Conservation (phyloP, 23 red algal species). For the Gracilaria gracilis region DNA sequence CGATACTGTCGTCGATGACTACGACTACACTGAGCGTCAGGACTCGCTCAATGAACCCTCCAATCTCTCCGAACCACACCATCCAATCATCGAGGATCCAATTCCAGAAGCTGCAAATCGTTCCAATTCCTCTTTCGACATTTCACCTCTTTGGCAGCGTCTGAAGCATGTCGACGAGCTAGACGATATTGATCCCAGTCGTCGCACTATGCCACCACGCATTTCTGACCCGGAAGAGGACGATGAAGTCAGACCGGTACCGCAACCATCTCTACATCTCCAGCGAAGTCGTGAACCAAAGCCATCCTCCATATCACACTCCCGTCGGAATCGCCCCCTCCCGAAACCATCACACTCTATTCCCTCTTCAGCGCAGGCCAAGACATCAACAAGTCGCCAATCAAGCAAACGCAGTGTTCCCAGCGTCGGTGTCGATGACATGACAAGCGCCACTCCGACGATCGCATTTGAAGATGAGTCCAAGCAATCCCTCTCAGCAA, state of each 20-base stretch:
- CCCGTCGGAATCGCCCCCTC: not conserved
- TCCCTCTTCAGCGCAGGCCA: not conserved
- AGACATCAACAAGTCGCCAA: not conserved
- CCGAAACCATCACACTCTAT: not conserved
- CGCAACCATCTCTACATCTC: not conserved
- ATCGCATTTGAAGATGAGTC: not conserved
- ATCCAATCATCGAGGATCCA: not conserved
- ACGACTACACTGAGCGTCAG: conserved; percentile 43
- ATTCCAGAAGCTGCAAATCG: conserved; percentile 29
- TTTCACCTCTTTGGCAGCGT: conserved; percentile 59
- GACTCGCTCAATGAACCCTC: conserved; percentile 13
- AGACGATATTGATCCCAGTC: conserved; percentile 33
- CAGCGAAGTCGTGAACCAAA: conserved; percentile 4
- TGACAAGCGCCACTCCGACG: not conserved
- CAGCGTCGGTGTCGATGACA: not conserved
- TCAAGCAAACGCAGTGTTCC: not conserved
- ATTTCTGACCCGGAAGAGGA: not conserved
- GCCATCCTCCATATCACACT: conserved; percentile 1
- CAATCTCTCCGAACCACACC: conserved; percentile 13
- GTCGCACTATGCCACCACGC: not conserved
- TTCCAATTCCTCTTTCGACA: conserved; percentile 53
- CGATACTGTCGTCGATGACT: conserved; percentile 47
- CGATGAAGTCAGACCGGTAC: conserved; percentile 20
- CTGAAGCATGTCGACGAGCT: conserved; percentile 65
- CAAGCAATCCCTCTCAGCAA: not conserved